These are phyloP conservation scores for Entamoeba dispar DNA, from an alignment of 208 protist genomes.

Conservation along the genomic window DNA sequence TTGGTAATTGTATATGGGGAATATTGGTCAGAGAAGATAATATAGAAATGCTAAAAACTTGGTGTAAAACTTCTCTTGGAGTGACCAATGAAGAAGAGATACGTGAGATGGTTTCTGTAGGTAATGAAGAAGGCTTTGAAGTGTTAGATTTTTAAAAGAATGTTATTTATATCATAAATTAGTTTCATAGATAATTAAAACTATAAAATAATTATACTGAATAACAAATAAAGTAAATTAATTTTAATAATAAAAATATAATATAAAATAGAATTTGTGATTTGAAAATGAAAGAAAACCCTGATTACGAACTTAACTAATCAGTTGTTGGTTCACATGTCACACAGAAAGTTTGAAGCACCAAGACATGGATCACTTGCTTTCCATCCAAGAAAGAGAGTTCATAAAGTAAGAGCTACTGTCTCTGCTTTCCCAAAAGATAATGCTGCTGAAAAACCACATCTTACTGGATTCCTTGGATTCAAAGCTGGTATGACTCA, in stretches of 20 bases:
- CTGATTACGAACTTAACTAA: neutral
- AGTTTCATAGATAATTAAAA: neutral
- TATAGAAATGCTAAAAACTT: neutral
- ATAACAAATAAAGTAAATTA: neutral
- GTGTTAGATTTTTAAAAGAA: neutral
- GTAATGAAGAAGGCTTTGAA: neutral
- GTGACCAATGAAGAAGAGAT: neutral
- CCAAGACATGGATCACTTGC: constrained; percentile 24
- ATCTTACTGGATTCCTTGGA: constrained; percentile 58
- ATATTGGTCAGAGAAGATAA: neutral
- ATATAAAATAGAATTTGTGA: neutral
- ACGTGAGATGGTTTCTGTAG: neutral
- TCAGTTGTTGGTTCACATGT: neutral
- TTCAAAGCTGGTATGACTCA: constrained; percentile 99
- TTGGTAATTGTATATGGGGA: neutral
- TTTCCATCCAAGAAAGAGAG: constrained; percentile 25
- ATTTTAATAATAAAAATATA: neutral
- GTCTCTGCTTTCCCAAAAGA: constrained; percentile 26
- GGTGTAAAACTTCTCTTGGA: neutral
- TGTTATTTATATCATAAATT: neutral
- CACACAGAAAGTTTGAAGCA: constrained; percentile 5
- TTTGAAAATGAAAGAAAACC: neutral
- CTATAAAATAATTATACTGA: neutral
- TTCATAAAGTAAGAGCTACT: neutral
- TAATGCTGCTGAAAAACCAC: neutral